phyloP scores from a whole-genome alignment of 331 rosid species.

The Erythrophleum ivorense region DNA sequence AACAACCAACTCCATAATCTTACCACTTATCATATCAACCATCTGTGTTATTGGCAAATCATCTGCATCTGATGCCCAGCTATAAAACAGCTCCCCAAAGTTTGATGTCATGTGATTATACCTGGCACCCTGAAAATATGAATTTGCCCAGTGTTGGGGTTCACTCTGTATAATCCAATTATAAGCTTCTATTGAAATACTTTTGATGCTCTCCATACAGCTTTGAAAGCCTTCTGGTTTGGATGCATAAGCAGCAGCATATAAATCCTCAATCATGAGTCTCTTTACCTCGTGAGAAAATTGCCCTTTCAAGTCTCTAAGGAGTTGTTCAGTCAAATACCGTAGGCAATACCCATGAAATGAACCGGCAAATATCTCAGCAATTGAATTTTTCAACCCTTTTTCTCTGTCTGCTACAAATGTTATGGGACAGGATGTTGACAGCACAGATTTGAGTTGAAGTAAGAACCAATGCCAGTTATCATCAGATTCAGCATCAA shows the following conservation, averaged over 20 bases:
- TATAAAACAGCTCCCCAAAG: constrained; percentile 91
- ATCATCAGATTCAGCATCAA: constrained; percentile 88
- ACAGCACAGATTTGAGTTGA: constrained; percentile 78
- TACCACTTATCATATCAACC: constrained; percentile 85
- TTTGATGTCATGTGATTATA: constrained; percentile 87
- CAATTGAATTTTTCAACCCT: constrained; percentile 77
- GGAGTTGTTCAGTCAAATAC: constrained; percentile 83
- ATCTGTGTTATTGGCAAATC: constrained; percentile 95
- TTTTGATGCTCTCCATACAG: constrained; percentile 70
- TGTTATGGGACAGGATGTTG: constrained; percentile 74
- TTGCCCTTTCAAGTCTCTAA: constrained; percentile 87
- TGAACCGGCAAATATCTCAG: constrained; percentile 73
- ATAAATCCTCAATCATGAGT: constrained; percentile 85
- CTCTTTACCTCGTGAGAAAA: constrained; percentile 95
- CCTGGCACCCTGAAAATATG: constrained; percentile 87
- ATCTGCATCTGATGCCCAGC: constrained; percentile 88
- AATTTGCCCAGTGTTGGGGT: constrained; percentile 87
- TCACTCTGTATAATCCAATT: constrained; percentile 84
- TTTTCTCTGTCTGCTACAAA: constrained; percentile 90
- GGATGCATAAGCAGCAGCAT: constrained; percentile 81
- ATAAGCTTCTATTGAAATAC: constrained; percentile 80
- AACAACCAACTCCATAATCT: constrained; percentile 78
- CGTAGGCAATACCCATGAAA: constrained; percentile 83
- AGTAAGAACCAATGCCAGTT: constrained; percentile 93
- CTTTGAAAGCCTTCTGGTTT: constrained; percentile 74